These are phyloP conservation scores for Helichrysum umbraculigerum DNA, from an alignment of 129 eudicot species.

Conservation along the genomic window DNA sequence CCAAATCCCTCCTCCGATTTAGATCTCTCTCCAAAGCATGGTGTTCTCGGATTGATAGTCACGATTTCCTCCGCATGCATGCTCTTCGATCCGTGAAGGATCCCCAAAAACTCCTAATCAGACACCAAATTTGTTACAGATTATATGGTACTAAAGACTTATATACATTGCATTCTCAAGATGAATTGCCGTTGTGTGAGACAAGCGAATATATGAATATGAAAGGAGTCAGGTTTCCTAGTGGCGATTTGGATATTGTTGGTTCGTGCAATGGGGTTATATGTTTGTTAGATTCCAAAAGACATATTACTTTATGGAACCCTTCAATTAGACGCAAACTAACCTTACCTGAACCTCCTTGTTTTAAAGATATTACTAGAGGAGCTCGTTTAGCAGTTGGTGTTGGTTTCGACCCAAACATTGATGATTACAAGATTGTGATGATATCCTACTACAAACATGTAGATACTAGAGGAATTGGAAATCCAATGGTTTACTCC, in stretches of 20 bases:
- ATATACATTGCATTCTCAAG: not conserved
- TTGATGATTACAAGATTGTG: not conserved
- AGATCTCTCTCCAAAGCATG: not conserved
- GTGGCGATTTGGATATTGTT: not conserved
- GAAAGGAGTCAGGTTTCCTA: not conserved
- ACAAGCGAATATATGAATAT: not conserved
- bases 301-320: not conserved
- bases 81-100: not conserved
- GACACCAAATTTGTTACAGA: not conserved
- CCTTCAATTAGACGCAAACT: conserved; percentile 1
- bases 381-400: not conserved
- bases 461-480: not conserved
- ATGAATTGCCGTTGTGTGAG: not conserved
- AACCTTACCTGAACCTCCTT: not conserved
- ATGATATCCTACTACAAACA: not conserved
- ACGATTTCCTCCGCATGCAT: not conserved
- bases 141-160: not conserved
- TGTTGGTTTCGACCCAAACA: not conserved
- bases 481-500: not conserved
- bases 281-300: not conserved
- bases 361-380: not conserved
- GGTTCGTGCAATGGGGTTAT: not conserved
- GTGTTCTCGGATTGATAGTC: not conserved
- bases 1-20: not conserved
- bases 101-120: not conserved